Evolutionary conservation across 2,329 filamentous ascomycete species (phyloP).

Genomic region (Curvularia verruculosa): DNA sequence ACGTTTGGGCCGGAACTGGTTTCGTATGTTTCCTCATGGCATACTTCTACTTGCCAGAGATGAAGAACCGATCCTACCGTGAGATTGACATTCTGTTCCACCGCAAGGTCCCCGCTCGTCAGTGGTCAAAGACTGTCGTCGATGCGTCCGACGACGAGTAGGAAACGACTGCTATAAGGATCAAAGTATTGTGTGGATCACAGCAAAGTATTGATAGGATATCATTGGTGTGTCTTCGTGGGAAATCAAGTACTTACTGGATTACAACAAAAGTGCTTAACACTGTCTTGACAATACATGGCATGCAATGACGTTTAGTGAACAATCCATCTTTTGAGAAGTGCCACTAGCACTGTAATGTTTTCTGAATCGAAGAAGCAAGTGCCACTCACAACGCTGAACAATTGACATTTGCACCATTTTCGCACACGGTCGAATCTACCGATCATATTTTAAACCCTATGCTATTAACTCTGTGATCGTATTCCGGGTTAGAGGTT

Average conservation of each 20-base stretch:
- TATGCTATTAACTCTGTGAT: neutral
- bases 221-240: too few relatives aligned
- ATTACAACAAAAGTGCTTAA: neutral
- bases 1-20: conserved; percentile 53
- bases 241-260: neutral
- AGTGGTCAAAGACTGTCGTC: conserved; percentile 62
- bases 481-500: neutral
- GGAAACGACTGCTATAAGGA: neutral
- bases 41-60: conserved; percentile 61
- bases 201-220: neutral
- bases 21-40: conserved; percentile 61
- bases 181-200: neutral
- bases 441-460: neutral
- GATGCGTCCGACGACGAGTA: conserved; percentile 69
- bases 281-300: neutral
- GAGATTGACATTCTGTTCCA: conserved; percentile 58
- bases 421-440: neutral
- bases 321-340: neutral
- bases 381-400: neutral
- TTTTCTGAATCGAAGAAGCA: neutral
- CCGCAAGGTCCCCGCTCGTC: conserved; percentile 59
- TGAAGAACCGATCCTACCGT: conserved; percentile 57
- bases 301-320: neutral
- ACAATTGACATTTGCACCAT: neutral
- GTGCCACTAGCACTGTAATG: neutral